These are phyloP conservation scores for Venturia carpophila DNA, from an alignment of 2,329 filamentous ascomycete genomes.

Conservation along the genomic window DNA sequence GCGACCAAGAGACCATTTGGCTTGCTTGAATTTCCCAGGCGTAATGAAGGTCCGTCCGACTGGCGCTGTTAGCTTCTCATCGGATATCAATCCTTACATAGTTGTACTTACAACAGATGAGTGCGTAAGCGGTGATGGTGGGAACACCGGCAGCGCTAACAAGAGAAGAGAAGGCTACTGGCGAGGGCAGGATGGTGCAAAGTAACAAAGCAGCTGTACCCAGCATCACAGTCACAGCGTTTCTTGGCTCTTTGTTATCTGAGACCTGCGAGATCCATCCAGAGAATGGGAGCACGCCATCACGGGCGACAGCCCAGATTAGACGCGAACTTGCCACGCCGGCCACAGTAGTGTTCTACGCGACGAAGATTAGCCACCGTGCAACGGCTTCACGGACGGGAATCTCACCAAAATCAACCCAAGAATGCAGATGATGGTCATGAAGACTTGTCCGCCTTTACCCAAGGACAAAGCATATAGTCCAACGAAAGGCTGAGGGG, in stretches of 20 bases:
- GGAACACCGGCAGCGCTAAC: conserved; percentile 35
- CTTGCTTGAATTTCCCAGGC: conserved; percentile 30
- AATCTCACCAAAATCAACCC: conserved; percentile 41
- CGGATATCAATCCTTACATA: background rate
- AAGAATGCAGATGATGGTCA: conserved; percentile 50
- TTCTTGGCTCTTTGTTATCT: conserved; percentile 49
- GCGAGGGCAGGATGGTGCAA: conserved; percentile 52
- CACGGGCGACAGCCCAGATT: conserved; percentile 55
- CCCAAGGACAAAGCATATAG: conserved; percentile 52
- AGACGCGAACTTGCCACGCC: conserved; percentile 53
- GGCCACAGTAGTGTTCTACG: conserved; percentile 52
- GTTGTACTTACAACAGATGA: conserved; percentile 24
- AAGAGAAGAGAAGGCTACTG: conserved; percentile 33
- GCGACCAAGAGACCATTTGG: conserved; percentile 31
- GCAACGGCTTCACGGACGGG: conserved; percentile 11
- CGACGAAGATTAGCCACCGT: conserved; percentile 17
- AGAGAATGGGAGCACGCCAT: conserved; percentile 53
- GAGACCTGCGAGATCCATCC: conserved; percentile 49
- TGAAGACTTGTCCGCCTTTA: conserved; percentile 50
- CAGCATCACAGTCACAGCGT: conserved; percentile 54
- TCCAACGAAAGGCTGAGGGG: conserved; percentile 51
- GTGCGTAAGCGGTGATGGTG: conserved; percentile 32
- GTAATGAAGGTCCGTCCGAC: conserved; percentile 33
- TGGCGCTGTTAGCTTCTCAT: conserved; percentile 12
- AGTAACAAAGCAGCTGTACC: conserved; percentile 46